Evolutionary conservation across 73 alveolate genomes (phyloP).

Genomic region (Tetrahymena malaccensis): DNA sequence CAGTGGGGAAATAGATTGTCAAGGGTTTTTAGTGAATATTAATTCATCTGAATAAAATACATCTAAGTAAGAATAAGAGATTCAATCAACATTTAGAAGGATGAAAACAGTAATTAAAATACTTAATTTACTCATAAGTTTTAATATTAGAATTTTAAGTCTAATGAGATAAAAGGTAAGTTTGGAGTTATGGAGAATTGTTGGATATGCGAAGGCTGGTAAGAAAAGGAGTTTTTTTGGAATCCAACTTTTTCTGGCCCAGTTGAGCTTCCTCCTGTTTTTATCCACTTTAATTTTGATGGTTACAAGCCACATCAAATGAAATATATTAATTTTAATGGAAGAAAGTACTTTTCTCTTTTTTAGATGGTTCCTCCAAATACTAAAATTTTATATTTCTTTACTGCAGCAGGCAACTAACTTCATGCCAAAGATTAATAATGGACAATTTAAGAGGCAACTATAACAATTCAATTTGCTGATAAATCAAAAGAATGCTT

Average conservation of each 20-base stretch:
- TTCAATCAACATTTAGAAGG: background rate
- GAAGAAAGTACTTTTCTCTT: background rate
- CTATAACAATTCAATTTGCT: background rate
- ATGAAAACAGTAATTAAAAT: background rate
- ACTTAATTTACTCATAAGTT: background rate
- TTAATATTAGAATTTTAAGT: background rate
- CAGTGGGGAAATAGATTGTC: background rate
- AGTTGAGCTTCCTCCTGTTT: conserved; percentile 19
- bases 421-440: background rate
- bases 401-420: background rate
- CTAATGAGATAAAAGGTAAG: background rate
- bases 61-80: background rate
- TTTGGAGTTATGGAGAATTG: conserved; percentile 4
- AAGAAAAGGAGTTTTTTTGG: conserved; percentile 33
- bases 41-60: background rate
- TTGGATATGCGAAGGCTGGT: conserved; percentile 45
- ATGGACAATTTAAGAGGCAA: background rate
- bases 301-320: conserved; percentile 26
- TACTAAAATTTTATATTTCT: background rate
- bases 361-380: background rate
- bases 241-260: conserved; percentile 27
- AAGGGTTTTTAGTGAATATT: background rate
- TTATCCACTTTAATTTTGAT: conserved; percentile 31
- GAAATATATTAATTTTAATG: background rate
- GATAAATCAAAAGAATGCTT: background rate